phyloP scores from a whole-genome alignment of 2,329 filamentous ascomycete genomes.

The Fusarium humuli region DNA sequence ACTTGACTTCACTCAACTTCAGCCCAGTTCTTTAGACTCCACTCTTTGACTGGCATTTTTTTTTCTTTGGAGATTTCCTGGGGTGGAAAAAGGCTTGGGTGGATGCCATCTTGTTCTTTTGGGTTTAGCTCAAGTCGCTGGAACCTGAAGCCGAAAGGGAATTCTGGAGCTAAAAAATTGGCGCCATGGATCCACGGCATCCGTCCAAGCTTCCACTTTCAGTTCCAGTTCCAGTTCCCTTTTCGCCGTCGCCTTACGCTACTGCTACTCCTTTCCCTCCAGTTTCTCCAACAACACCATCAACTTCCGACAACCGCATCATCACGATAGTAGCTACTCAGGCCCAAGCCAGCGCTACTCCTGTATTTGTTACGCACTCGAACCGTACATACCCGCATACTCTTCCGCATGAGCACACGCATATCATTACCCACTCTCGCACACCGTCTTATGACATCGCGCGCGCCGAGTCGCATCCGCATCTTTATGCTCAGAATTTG shows the following conservation, averaged over 20 bases:
- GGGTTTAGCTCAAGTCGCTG: conserved; percentile 5
- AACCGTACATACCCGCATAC: not conserved
- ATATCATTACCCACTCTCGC: conserved; percentile 1
- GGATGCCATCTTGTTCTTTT: conserved; percentile 5
- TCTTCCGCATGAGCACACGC: not conserved
- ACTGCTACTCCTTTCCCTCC: conserved; percentile 44
- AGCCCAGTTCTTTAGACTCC: conserved; percentile 3
- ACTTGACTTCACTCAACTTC: not conserved
- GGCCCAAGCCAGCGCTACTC: conserved; percentile 28
- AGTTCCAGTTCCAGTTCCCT: conserved; percentile 15
- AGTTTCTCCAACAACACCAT: conserved; percentile 34
- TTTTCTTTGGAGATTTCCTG: conserved; percentile 43
- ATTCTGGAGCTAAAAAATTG: conserved; percentile 53
- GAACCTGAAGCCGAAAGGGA: conserved; percentile 39
- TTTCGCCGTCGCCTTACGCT: conserved; percentile 49
- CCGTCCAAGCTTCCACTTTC: conserved; percentile 48
- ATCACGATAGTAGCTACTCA: conserved; percentile 20
- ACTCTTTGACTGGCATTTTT: conserved; percentile 33
- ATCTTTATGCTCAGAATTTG: conserved; percentile 36
- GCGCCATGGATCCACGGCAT: conserved; percentile 50
- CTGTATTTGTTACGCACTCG: conserved; percentile 10
- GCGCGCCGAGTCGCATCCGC: conserved; percentile 39
- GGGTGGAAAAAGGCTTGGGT: conserved; percentile 44
- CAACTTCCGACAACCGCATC: conserved; percentile 23
- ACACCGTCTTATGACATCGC: conserved; percentile 28